Conservation (phyloP, 2,329 filamentous ascomycete species). For the Talaromyces marneffei region DNA sequence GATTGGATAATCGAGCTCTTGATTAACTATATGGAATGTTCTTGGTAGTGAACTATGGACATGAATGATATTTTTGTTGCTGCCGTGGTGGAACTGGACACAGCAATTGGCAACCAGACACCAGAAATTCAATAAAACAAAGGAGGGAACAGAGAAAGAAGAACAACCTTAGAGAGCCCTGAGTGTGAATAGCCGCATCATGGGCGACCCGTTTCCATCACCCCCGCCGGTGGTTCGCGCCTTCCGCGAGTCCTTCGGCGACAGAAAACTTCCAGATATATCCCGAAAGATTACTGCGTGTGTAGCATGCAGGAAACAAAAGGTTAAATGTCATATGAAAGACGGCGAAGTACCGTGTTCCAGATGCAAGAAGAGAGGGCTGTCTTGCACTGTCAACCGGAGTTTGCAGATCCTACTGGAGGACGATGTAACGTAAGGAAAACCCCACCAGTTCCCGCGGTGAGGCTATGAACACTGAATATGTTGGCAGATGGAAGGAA, state of each 20-base stretch:
- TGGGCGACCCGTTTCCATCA: not conserved
- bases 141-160: not conserved
- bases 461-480: not conserved
- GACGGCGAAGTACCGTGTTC: constrained; percentile 35
- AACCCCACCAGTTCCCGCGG: not conserved
- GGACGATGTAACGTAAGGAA: constrained; percentile 29
- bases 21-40: no score
- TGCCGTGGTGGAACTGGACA: not conserved
- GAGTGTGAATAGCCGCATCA: not conserved
- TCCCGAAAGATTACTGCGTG: constrained; percentile 27
- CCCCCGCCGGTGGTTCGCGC: constrained; percentile 8
- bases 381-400: constrained; percentile 39
- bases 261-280: constrained; percentile 31
- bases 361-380: constrained; percentile 36
- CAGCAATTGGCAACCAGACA: not conserved
- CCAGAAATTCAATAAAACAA: not conserved
- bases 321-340: constrained; percentile 40
- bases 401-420: constrained; percentile 41
- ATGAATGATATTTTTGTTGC: not conserved
- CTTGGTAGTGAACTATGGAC: not conserved
- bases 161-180: not conserved
- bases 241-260: constrained; percentile 32
- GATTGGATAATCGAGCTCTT: not conserved
- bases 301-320: constrained; percentile 24
- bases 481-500: constrained; percentile 34